Conservation (phyloP, 2,329 filamentous ascomycete species). For the Kalmusia sp. region DNA sequence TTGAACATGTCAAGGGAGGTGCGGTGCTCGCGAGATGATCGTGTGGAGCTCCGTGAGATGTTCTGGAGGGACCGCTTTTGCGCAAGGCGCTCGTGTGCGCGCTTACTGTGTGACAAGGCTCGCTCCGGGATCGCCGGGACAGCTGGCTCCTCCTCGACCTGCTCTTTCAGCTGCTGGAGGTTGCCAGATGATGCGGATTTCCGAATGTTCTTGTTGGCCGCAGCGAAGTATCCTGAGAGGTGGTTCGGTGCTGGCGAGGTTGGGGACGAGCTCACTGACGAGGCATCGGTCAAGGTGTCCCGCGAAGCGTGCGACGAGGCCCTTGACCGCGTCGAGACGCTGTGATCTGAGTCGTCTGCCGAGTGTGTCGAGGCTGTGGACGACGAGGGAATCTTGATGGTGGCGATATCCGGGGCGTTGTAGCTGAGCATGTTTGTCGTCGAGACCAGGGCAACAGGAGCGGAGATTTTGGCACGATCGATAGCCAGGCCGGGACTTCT, state of each 20-base stretch:
- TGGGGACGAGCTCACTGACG: slow-evolving; percentile 55
- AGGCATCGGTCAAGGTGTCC: slow-evolving; percentile 73
- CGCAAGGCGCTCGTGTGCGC: slow-evolving; percentile 77
- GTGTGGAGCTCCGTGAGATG: slow-evolving; percentile 55
- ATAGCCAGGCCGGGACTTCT: slow-evolving; percentile 53
- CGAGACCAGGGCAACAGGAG: slow-evolving; percentile 83
- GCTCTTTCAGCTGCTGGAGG: slow-evolving; percentile 35
- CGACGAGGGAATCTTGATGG: slow-evolving; percentile 49
- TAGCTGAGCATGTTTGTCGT: slow-evolving; percentile 97
- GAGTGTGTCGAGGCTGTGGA: slow-evolving; percentile 66
- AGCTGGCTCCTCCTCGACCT: slow-evolving; percentile 47
- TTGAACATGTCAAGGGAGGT: slow-evolving; percentile 52
- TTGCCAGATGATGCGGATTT: slow-evolving; percentile 49
- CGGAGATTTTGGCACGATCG: slow-evolving; percentile 80
- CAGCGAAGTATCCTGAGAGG: slow-evolving; percentile 64
- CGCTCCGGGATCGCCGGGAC: slow-evolving; percentile 77
- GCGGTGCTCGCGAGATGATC: slow-evolving; percentile 64
- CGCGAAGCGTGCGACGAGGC: slow-evolving; percentile 62
- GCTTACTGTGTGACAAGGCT: slow-evolving; percentile 87
- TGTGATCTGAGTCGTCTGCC: slow-evolving; percentile 75
- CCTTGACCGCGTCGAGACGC: slow-evolving; percentile 55
- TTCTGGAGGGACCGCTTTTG: slow-evolving; percentile 68
- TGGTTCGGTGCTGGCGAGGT: slow-evolving; percentile 63
- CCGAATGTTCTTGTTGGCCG: slow-evolving; percentile 54
- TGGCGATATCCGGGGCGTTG: slow-evolving; percentile 83